These are phyloP conservation scores for Pyrenophora seminiperda DNA, from an alignment of 2,329 filamentous ascomycete species.

Conservation along the genomic window DNA sequence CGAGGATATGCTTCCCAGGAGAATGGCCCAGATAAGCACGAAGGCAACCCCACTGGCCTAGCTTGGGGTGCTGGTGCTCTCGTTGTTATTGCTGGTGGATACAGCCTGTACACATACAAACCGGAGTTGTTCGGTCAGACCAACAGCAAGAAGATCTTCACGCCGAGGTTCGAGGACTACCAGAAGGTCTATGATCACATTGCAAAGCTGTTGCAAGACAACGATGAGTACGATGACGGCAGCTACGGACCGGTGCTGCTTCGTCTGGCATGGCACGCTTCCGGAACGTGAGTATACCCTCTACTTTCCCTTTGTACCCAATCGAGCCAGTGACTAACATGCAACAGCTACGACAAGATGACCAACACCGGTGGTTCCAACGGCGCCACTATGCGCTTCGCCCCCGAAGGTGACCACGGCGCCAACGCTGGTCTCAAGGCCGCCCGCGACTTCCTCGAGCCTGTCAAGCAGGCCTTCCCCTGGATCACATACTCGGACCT, in stretches of 20 bases:
- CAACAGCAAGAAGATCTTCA: slow-evolving; percentile 60
- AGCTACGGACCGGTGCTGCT: slow-evolving; percentile 92
- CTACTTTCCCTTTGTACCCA: not conserved
- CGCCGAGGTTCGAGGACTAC: slow-evolving; percentile 83
- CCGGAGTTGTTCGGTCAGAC: slow-evolving; percentile 50
- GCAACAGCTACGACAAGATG: slow-evolving; percentile 71
- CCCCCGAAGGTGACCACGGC: slow-evolving; percentile 85
- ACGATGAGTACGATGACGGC: slow-evolving; percentile 95
- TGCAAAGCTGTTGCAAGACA: slow-evolving; percentile 77
- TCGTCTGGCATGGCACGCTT: slow-evolving; percentile 91
- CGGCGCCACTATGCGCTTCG: slow-evolving; percentile 95
- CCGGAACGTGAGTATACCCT: slow-evolving; percentile 66
- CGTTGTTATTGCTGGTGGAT: slow-evolving; percentile 35
- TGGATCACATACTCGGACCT: slow-evolving; percentile 98
- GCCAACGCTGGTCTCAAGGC: slow-evolving; percentile 88
- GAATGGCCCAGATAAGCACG: slow-evolving; percentile 51
- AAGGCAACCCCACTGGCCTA: slow-evolving; percentile 58
- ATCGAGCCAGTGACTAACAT: slow-evolving; percentile 15
- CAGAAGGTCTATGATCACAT: slow-evolving; percentile 93
- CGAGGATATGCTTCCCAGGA: slow-evolving; percentile 74
- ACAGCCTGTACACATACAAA: slow-evolving; percentile 60
- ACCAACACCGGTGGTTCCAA: slow-evolving; percentile 92
- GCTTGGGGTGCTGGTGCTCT: slow-evolving; percentile 42
- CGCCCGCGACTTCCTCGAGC: slow-evolving; percentile 91
- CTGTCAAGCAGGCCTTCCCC: slow-evolving; percentile 84